Conservation (phyloP, 2,329 filamentous ascomycete species). For the Colletotrichum sp. region DNA sequence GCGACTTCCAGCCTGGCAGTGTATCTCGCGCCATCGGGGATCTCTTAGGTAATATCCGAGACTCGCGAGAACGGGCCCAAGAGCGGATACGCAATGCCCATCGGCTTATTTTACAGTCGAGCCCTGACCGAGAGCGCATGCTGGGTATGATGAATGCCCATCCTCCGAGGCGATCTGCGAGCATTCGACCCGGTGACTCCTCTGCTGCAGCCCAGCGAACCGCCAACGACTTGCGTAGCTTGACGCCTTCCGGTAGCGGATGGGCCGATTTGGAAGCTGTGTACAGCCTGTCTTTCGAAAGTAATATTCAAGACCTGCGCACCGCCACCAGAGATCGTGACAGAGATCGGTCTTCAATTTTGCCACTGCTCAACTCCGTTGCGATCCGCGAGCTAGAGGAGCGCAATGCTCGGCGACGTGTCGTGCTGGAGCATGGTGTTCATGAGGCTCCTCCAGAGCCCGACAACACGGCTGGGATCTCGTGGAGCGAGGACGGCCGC, state of each 20-base stretch:
- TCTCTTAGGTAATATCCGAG: slow-evolving; percentile 40
- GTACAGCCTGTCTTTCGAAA: slow-evolving; percentile 40
- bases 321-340: slow-evolving; percentile 33
- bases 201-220: background rate
- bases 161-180: slow-evolving; percentile 4
- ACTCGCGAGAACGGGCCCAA: slow-evolving; percentile 38
- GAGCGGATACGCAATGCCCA: slow-evolving; percentile 38
- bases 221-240: background rate
- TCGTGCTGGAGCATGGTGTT: slow-evolving; percentile 41
- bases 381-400: slow-evolving; percentile 33
- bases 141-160: slow-evolving; percentile 1
- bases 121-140: slow-evolving; percentile 9
- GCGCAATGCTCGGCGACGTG: slow-evolving; percentile 26
- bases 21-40: slow-evolving; percentile 44
- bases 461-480: slow-evolving; percentile 65
- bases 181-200: background rate
- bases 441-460: slow-evolving; percentile 51
- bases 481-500: slow-evolving; percentile 67
- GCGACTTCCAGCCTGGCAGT: slow-evolving; percentile 27
- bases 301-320: slow-evolving; percentile 29
- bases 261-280: slow-evolving; percentile 50
- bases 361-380: slow-evolving; percentile 43
- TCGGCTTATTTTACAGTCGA: slow-evolving; percentile 29
- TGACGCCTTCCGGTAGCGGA: slow-evolving; percentile 23
- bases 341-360: slow-evolving; percentile 39